A percentile compares a stretch with the other conserved stretches of the same genome.
Conservation (phyloP, 768 basidiomycete species). For the Zangia roseola region DNA sequence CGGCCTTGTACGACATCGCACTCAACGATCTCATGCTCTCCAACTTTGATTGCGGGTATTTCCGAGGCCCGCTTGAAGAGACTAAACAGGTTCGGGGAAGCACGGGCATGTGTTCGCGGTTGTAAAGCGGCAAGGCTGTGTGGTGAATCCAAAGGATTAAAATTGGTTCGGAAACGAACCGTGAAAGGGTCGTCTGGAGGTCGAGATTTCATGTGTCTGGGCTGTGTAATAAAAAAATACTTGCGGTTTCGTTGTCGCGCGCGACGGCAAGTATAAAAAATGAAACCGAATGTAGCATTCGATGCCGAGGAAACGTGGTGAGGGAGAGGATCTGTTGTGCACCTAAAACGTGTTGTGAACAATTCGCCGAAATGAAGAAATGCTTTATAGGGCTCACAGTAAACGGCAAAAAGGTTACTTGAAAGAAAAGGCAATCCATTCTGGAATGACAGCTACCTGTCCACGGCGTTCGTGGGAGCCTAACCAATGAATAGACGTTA, state of each 20-base stretch:
- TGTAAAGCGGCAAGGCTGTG: constrained; percentile 13
- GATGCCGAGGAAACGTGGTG: constrained; percentile 48
- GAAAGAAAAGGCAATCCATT: constrained; percentile 41
- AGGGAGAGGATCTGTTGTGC: constrained; percentile 47
- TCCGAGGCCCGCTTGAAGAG: constrained; percentile 47
- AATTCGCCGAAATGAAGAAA: neutral
- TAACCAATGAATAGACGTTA: constrained; percentile 38
- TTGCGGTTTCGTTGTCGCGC: too few relatives aligned
- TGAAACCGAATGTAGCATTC: too few relatives aligned
- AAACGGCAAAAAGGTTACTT: constrained; percentile 45
- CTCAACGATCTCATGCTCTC: too few relatives aligned
- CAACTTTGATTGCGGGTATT: constrained; percentile 26
- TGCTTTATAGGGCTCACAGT: constrained; percentile 36
- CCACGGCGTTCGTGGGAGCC: constrained; percentile 38
- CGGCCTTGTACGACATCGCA: too few relatives aligned
- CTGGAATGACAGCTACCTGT: constrained; percentile 42
- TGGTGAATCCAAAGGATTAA: constrained; percentile 3
- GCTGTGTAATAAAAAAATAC: too few relatives aligned
- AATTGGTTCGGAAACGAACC: constrained; percentile 42
- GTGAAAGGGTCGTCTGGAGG: constrained; percentile 36
- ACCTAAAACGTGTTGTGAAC: constrained; percentile 34
- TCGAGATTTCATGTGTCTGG: neutral
- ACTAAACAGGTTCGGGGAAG: constrained; percentile 20
- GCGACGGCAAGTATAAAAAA: too few relatives aligned
- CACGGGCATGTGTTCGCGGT: constrained; percentile 20